Evolutionary conservation across 345 rosid genomes (phyloP).

Genomic region (Anacardium occidentale): DNA sequence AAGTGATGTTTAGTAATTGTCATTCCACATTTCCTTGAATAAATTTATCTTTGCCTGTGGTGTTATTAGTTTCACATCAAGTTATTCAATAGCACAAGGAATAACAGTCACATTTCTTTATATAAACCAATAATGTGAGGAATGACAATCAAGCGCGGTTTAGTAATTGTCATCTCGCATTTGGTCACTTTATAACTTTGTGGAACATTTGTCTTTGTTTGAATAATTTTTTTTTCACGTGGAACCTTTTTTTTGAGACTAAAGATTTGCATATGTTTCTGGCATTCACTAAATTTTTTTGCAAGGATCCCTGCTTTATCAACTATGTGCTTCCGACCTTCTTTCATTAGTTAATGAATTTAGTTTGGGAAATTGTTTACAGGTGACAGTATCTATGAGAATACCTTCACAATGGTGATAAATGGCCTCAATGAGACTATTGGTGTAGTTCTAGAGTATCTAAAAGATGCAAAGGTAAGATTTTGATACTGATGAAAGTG

Average conservation of each 20-base stretch:
- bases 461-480: constrained; percentile 82
- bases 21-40: background rate
- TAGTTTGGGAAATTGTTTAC: constrained; percentile 17
- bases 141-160: too few relatives aligned
- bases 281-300: constrained; percentile 4
- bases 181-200: background rate
- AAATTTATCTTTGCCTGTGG: background rate
- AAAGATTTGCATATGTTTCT: background rate
- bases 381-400: constrained; percentile 52
- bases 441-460: constrained; percentile 64
- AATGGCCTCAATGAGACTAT: constrained; percentile 68
- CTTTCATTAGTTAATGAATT: constrained; percentile 9
- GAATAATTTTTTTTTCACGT: background rate
- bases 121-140: too few relatives aligned
- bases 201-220: background rate
- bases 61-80: background rate
- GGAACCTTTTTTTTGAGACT: background rate
- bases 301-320: background rate
- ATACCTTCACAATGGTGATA: constrained; percentile 51
- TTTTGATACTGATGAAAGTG: background rate
- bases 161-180: background rate
- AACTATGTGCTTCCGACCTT: background rate
- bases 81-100: too few relatives aligned
- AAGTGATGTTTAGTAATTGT: background rate
- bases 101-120: too few relatives aligned